phyloP scores from a whole-genome alignment of 2,329 filamentous ascomycete species.

The Penicillium brevicompactum region DNA sequence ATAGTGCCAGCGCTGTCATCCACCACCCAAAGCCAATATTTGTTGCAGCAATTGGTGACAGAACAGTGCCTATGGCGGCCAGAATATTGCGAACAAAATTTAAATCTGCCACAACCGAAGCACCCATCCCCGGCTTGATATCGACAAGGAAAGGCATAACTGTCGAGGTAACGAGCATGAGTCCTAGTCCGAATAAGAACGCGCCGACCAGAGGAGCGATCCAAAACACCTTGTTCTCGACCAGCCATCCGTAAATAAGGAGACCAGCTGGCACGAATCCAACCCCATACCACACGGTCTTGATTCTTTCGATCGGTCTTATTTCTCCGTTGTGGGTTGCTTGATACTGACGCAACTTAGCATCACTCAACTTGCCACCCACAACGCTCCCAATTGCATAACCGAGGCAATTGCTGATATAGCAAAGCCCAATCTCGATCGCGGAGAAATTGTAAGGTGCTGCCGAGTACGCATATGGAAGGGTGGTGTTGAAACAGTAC shows the following conservation, averaged over 20 bases:
- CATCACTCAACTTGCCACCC: constrained; percentile 42
- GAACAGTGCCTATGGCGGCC: constrained; percentile 8
- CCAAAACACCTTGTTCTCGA: constrained; percentile 31
- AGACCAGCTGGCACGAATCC: constrained; percentile 33
- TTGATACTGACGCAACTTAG: constrained; percentile 36
- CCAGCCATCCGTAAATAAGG: constrained; percentile 43
- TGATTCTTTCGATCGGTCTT: constrained; percentile 35
- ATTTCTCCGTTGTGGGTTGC: constrained; percentile 46
- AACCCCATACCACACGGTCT: constrained; percentile 14
- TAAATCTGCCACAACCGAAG: constrained; percentile 14
- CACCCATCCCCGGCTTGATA: constrained; percentile 9
- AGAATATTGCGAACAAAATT: constrained; percentile 13
- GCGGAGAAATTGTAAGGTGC: constrained; percentile 40
- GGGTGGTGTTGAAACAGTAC: constrained; percentile 42
- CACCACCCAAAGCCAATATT: neutral
- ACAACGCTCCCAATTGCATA: constrained; percentile 39
- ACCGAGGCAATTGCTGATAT: constrained; percentile 42
- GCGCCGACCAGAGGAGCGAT: constrained; percentile 7
- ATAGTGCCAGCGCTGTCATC: neutral
- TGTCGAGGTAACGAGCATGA: constrained; percentile 15
- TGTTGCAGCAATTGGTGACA: neutral
- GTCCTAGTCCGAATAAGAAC: constrained; percentile 7
- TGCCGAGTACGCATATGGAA: constrained; percentile 39
- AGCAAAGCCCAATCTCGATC: constrained; percentile 41
- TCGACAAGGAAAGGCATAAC: constrained; percentile 16